Conservation (phyloP, 148 eudicot genomes). For the Vaccinium corymbosum region DNA sequence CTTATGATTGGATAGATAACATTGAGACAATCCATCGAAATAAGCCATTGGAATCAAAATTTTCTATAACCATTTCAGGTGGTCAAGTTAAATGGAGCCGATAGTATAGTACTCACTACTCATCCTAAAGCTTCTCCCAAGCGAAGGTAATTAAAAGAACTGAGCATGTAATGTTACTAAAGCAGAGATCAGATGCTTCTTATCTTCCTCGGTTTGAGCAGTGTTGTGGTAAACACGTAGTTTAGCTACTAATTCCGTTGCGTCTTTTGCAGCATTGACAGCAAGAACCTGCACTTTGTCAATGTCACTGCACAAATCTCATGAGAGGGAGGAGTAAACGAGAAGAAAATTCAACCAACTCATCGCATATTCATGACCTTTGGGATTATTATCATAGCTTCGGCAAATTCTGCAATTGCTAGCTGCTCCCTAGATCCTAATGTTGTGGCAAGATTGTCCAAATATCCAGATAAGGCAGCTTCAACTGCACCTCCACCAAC, state of each 20-base stretch:
- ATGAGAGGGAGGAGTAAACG: background rate
- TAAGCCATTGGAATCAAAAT: background rate
- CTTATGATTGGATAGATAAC: background rate
- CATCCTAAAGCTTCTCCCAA: background rate
- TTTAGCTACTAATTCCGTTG: constrained; percentile 85
- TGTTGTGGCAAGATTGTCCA: constrained; percentile 90
- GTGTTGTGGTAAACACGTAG: constrained; percentile 79
- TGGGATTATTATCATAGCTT: constrained; percentile 77
- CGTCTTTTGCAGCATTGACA: constrained; percentile 91
- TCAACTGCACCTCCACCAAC: constrained; percentile 99
- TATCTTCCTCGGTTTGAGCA: constrained; percentile 87
- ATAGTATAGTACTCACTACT: background rate
- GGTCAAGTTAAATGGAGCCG: background rate
- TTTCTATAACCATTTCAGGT: background rate
- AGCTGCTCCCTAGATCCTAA: constrained; percentile 91
- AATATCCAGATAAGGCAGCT: constrained; percentile 81
- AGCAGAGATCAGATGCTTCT: constrained; percentile 41
- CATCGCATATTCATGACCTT: constrained; percentile 44
- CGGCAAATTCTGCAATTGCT: constrained; percentile 95
- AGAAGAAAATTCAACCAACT: background rate
- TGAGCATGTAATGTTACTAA: background rate
- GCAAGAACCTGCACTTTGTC: constrained; percentile 64
- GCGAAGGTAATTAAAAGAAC: background rate
- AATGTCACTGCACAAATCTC: constrained; percentile 1
- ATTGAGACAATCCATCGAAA: background rate